Percentiles rank a stretch among this genome's conserved stretches.
phyloP scores from a whole-genome alignment of 2,329 filamentous ascomycete species.

The Pseudopyrenochaeta lycopersici region DNA sequence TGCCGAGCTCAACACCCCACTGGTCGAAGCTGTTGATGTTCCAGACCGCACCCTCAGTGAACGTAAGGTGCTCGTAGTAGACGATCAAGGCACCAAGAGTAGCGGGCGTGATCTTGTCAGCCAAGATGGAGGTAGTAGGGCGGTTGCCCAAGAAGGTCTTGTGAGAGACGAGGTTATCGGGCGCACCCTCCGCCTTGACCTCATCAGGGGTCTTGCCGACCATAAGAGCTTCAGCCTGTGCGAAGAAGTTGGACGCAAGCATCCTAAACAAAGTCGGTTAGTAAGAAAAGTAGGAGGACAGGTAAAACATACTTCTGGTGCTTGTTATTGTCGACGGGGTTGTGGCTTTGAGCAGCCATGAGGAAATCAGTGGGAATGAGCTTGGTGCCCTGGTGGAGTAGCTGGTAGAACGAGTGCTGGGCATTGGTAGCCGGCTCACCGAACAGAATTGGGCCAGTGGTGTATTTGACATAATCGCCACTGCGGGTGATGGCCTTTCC shows the following conservation, averaged over 20 bases:
- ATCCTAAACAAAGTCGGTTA: slow-evolving; percentile 61
- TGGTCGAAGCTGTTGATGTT: slow-evolving; percentile 99
- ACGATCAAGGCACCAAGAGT: slow-evolving; percentile 95
- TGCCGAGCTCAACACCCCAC: slow-evolving; percentile 98
- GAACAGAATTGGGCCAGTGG: slow-evolving; percentile 93
- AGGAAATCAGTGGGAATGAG: slow-evolving; percentile 99
- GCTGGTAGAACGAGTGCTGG: slow-evolving; percentile 99
- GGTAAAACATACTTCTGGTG: slow-evolving; percentile 76
- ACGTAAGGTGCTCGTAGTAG: slow-evolving; percentile 99
- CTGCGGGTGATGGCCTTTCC: slow-evolving; percentile 95
- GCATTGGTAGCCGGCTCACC: slow-evolving; percentile 99
- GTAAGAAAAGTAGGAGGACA: not conserved
- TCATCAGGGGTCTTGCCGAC: slow-evolving; percentile 86
- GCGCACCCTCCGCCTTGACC: slow-evolving; percentile 77
- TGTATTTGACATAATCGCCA: slow-evolving; percentile 92
- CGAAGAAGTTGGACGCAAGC: slow-evolving; percentile 91
- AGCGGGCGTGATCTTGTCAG: slow-evolving; percentile 90
- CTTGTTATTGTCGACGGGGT: slow-evolving; percentile 88
- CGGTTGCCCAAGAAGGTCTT: slow-evolving; percentile 99
- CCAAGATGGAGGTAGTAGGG: slow-evolving; percentile 93
- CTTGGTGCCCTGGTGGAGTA: slow-evolving; percentile 98
- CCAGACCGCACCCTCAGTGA: slow-evolving; percentile 97
- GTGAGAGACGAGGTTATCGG: slow-evolving; percentile 86
- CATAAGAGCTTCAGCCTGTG: slow-evolving; percentile 89
- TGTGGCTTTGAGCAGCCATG: slow-evolving; percentile 94